A percentile compares a stretch with the other conserved stretches of the same genome.
Evolutionary conservation across 805 yeast genomes (phyloP).

Genomic region (Teunomyces aglyptinius): DNA sequence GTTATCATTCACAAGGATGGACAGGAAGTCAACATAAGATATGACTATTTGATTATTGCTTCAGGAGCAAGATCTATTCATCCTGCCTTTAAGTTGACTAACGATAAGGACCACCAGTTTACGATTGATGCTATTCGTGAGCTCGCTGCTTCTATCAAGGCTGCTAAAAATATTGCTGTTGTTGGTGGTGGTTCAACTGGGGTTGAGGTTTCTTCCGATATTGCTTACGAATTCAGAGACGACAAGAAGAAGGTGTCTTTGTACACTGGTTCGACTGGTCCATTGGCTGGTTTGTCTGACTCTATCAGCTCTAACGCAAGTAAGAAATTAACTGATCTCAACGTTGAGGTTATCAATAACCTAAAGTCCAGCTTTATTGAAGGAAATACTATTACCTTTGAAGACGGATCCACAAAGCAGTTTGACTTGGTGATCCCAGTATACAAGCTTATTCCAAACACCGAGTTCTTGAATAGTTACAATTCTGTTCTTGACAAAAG

Average conservation of each 20-base stretch:
- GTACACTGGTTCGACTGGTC: conserved; percentile 23
- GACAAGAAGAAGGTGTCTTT: conserved; percentile 20
- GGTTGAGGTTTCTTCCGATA: conserved; percentile 38
- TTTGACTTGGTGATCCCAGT: conserved; percentile 33
- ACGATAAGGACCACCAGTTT: conserved; percentile 10
- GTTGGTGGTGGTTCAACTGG: conserved; percentile 38
- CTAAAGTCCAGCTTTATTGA: conserved; percentile 6
- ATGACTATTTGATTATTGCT: conserved; percentile 36
- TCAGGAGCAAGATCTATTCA: conserved; percentile 25
- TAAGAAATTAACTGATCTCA: conserved; percentile 14
- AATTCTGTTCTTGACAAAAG: conserved; percentile 17
- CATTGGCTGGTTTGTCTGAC: conserved; percentile 16
- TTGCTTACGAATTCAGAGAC: conserved; percentile 19
- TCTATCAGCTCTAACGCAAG: conserved; percentile 13
- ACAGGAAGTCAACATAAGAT: conserved; percentile 10
- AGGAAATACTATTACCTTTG: conserved; percentile 13
- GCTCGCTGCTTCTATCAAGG: conserved; percentile 14
- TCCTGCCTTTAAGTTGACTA: conserved; percentile 26
- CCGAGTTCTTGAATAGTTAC: conserved; percentile 25
- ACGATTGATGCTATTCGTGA: conserved; percentile 16
- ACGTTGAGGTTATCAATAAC: conserved; percentile 25
- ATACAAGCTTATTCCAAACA: conserved; percentile 27
- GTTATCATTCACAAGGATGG: conserved; percentile 15
- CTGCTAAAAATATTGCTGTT: conserved; percentile 30
- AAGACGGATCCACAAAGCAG: conserved; percentile 14